phyloP scores from a whole-genome alignment of 2,329 filamentous ascomycete genomes.

The Arthrinium puccinioides region DNA sequence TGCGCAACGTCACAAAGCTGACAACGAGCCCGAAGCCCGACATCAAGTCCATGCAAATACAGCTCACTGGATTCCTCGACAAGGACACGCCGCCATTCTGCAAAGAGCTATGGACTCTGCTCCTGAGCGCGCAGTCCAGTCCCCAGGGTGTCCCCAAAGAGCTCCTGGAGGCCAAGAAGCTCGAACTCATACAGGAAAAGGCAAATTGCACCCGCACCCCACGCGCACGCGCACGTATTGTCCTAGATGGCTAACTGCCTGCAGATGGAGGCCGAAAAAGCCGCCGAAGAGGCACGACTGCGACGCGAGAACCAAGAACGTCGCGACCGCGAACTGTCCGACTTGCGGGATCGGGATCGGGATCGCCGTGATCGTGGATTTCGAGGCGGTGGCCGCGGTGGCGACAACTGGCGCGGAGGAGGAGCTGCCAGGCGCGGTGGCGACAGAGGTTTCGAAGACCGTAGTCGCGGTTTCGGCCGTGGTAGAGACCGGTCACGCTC shows the following conservation, averaged over 20 bases:
- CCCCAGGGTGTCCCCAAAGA: conserved; percentile 91
- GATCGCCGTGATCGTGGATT: conserved; percentile 49
- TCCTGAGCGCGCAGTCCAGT: conserved; percentile 82
- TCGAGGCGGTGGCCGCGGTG: conserved; percentile 39
- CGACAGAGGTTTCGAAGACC: conserved; percentile 40
- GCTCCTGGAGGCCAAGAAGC: conserved; percentile 90
- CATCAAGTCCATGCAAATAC: conserved; percentile 91
- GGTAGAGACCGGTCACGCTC: conserved; percentile 39
- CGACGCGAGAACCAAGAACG: conserved; percentile 64
- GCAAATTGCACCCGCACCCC: conserved; percentile 23
- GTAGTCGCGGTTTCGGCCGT: conserved; percentile 37
- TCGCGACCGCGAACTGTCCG: conserved; percentile 64
- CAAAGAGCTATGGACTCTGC: conserved; percentile 87
- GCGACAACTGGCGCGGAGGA: conserved; percentile 44
- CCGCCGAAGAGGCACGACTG: conserved; percentile 65
- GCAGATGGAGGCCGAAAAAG: conserved; percentile 75
- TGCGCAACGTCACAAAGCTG: conserved; percentile 4
- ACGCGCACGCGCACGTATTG: conserved; percentile 4
- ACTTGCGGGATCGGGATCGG: conserved; percentile 60
- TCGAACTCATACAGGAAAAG: conserved; percentile 92
- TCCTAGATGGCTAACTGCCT: background rate
- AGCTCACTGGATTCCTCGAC: conserved; percentile 90
- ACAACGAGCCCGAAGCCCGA: conserved; percentile 60
- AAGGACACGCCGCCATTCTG: conserved; percentile 86
- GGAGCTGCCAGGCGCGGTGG: conserved; percentile 41